These are phyloP conservation scores for Monilinia laxa DNA, from an alignment of 2,329 filamentous ascomycete species.

Conservation along the genomic window DNA sequence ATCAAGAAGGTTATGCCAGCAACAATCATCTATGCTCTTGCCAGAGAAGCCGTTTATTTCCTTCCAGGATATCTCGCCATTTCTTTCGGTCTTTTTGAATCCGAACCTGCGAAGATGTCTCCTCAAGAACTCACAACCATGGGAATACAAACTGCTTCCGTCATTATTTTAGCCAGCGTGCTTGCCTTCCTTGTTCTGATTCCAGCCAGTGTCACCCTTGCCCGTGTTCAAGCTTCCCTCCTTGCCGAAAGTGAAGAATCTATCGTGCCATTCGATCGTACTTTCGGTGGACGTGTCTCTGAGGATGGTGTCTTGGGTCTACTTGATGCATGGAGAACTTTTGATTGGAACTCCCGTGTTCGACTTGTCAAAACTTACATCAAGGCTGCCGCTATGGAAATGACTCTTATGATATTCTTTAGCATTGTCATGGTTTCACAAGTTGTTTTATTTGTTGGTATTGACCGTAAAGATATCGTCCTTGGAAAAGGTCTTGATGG, in stretches of 20 bases:
- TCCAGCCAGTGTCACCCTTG: conserved; percentile 72
- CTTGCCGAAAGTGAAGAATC: conserved; percentile 78
- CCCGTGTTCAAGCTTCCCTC: conserved; percentile 83
- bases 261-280: conserved; percentile 87
- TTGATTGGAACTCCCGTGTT: conserved; percentile 69
- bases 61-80: conserved; percentile 49
- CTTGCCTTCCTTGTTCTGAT: conserved; percentile 65
- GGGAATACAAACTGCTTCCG: conserved; percentile 47
- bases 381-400: conserved; percentile 64
- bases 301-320: conserved; percentile 71
- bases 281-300: conserved; percentile 74
- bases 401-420: conserved; percentile 50
- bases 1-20: conserved; percentile 70
- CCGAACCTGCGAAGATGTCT: conserved; percentile 27
- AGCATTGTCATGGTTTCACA: conserved; percentile 53
- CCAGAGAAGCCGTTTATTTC: conserved; percentile 51
- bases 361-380: conserved; percentile 72
- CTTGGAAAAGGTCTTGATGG: not conserved
- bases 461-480: conserved; percentile 27
- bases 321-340: conserved; percentile 75
- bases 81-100: conserved; percentile 38
- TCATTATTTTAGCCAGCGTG: conserved; percentile 49
- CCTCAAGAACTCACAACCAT: conserved; percentile 41
- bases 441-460: conserved; percentile 49
- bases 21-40: conserved; percentile 60